Evolutionary conservation across 176 grass and related monocot species (phyloP).

Genomic region (Poa pratensis): DNA sequence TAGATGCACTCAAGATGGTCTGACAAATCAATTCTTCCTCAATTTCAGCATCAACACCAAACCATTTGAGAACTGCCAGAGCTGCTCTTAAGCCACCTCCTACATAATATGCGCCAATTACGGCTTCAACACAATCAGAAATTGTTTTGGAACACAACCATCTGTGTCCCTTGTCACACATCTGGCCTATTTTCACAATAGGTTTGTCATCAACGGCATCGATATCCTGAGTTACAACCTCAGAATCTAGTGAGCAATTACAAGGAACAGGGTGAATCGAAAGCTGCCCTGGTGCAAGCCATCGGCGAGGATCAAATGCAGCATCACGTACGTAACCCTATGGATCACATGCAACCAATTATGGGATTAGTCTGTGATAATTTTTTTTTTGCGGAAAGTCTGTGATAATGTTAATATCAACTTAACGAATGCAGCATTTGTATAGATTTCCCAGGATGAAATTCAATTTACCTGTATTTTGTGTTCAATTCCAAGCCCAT

Average conservation of each 20-base stretch:
- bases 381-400: not conserved
- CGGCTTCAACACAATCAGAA: slow-evolving; percentile 85
- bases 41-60: slow-evolving; percentile 63
- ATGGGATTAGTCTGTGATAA: slow-evolving; percentile 26
- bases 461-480: slow-evolving; percentile 72
- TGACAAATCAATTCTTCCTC: slow-evolving; percentile 60
- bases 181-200: slow-evolving; percentile 73
- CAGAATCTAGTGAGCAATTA: slow-evolving; percentile 54
- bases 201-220: slow-evolving; percentile 47
- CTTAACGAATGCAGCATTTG: slow-evolving; percentile 16
- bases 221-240: slow-evolving; percentile 48
- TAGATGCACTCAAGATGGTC: slow-evolving; percentile 59
- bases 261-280: slow-evolving; percentile 65
- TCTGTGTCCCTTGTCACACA: slow-evolving; percentile 85
- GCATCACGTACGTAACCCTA: slow-evolving; percentile 90
- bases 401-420: slow-evolving; percentile 11
- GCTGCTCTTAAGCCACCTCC: slow-evolving; percentile 74
- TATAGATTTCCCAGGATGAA: slow-evolving; percentile 4
- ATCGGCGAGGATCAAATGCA: slow-evolving; percentile 88
- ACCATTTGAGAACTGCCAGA: slow-evolving; percentile 77
- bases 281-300: slow-evolving; percentile 90
- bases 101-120: slow-evolving; percentile 94
- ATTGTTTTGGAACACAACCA: slow-evolving; percentile 99
- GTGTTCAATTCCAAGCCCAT: slow-evolving; percentile 67
- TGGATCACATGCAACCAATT: slow-evolving; percentile 32